A percentile compares a stretch with the other conserved stretches of the same genome.
phyloP scores from a whole-genome alignment of 768 basidiomycete genomes.

The Exidia glandulosa region DNA sequence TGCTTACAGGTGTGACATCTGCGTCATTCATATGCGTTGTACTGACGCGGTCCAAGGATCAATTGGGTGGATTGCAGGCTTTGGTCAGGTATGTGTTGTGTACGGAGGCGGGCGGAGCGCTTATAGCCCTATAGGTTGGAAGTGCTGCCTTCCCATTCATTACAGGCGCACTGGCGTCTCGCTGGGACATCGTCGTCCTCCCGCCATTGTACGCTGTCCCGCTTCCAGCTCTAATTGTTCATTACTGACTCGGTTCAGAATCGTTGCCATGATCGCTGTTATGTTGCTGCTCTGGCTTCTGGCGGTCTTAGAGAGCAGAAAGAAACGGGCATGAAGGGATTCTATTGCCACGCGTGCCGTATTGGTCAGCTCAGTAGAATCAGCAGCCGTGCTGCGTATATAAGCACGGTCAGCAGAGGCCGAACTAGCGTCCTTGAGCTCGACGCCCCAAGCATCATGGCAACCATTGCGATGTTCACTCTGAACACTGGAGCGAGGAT shows the following conservation, averaged over 20 bases:
- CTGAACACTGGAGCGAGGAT: conserved; percentile 5
- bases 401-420: too few species aligned
- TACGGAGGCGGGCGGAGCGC: background rate
- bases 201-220: conserved; percentile 61
- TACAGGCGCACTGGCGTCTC: conserved; percentile 43
- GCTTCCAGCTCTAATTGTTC: too few species aligned
- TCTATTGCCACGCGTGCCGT: too few species aligned
- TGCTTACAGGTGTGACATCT: too few species aligned
- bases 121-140: conserved; percentile 54
- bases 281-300: conserved; percentile 48
- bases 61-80: conserved; percentile 29
- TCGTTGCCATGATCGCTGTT: conserved; percentile 50
- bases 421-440: too few species aligned
- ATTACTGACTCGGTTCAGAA: too few species aligned
- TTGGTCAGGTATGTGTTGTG: conserved; percentile 3
- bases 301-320: conserved; percentile 5
- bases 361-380: too few species aligned
- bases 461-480: conserved; percentile 1
- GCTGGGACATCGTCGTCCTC: conserved; percentile 46
- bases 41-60: too few species aligned
- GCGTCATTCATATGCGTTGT: too few species aligned
- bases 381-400: too few species aligned
- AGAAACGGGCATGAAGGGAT: too few species aligned
- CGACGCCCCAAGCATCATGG: too few species aligned
- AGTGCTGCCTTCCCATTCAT: conserved; percentile 64